phyloP scores from a whole-genome alignment of 2,329 filamentous ascomycete genomes.

The Xylariales sp. region DNA sequence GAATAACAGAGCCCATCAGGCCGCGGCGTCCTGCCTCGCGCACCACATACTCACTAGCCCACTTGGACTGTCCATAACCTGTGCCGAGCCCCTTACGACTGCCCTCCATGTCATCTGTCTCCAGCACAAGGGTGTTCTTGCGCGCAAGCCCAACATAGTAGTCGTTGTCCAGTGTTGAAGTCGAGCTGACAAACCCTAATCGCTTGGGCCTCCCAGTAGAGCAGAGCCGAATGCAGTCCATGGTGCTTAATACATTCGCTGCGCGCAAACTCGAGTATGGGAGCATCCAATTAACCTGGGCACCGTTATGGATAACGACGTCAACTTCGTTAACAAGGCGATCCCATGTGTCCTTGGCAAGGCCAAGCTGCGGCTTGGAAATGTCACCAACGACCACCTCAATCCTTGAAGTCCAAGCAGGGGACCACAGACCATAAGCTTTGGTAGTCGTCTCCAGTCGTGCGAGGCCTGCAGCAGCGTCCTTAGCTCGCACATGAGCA shows the following conservation, averaged over 20 bases:
- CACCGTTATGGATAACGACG: constrained; percentile 77
- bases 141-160: constrained; percentile 74
- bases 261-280: constrained; percentile 68
- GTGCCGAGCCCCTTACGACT: constrained; percentile 74
- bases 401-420: constrained; percentile 62
- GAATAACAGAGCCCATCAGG: constrained; percentile 68
- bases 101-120: constrained; percentile 74
- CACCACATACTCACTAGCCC: constrained; percentile 64
- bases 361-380: constrained; percentile 65
- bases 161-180: constrained; percentile 75
- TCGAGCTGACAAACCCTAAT: constrained; percentile 79
- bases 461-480: constrained; percentile 52
- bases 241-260: constrained; percentile 76
- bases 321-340: constrained; percentile 63
- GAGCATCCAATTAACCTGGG: constrained; percentile 76
- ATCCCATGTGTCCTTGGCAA: constrained; percentile 64
- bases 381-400: constrained; percentile 70
- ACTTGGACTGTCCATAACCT: constrained; percentile 90
- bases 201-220: constrained; percentile 72
- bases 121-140: constrained; percentile 57
- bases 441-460: constrained; percentile 64
- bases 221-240: constrained; percentile 74
- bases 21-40: constrained; percentile 76
- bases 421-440: constrained; percentile 77
- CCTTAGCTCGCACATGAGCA: constrained; percentile 70